phyloP scores from a whole-genome alignment of 176 grass and related monocot genomes.

The Aegilops tauschii region DNA sequence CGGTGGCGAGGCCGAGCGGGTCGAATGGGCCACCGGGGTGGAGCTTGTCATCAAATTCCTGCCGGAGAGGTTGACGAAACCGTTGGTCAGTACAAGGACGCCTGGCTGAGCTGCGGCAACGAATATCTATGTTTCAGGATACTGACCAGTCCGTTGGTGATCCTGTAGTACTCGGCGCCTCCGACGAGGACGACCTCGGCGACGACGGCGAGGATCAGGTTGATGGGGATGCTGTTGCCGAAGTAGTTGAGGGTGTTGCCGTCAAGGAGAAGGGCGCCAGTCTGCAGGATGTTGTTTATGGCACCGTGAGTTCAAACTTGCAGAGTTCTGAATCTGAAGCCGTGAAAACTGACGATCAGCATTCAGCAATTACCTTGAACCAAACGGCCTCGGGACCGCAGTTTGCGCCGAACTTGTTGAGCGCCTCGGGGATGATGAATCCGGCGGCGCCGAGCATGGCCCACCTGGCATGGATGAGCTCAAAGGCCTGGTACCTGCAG shows the following conservation, averaged over 20 bases:
- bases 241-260: conserved; percentile 98
- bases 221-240: conserved; percentile 95
- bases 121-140: background rate
- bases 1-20: conserved; percentile 66
- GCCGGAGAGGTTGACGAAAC: background rate
- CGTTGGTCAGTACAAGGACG: background rate
- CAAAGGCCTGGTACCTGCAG: conserved; percentile 89
- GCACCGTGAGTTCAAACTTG: background rate
- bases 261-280: conserved; percentile 88
- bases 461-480: conserved; percentile 96
- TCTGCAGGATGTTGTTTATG: conserved; percentile 41
- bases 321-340: background rate
- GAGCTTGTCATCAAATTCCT: conserved; percentile 88
- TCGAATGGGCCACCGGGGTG: conserved; percentile 96
- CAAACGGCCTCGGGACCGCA: conserved; percentile 97
- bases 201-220: conserved; percentile 66
- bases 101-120: background rate
- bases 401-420: conserved; percentile 95
- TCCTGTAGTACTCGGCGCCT: conserved; percentile 95
- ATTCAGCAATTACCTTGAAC: conserved; percentile 64
- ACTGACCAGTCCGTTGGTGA: conserved; percentile 84
- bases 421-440: conserved; percentile 89
- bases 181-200: conserved; percentile 87
- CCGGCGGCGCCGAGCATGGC: conserved; percentile 97
- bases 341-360: background rate